Evolutionary conservation across 306 rosid genomes (phyloP).

Genomic region (Cucurbita argyrosperma): DNA sequence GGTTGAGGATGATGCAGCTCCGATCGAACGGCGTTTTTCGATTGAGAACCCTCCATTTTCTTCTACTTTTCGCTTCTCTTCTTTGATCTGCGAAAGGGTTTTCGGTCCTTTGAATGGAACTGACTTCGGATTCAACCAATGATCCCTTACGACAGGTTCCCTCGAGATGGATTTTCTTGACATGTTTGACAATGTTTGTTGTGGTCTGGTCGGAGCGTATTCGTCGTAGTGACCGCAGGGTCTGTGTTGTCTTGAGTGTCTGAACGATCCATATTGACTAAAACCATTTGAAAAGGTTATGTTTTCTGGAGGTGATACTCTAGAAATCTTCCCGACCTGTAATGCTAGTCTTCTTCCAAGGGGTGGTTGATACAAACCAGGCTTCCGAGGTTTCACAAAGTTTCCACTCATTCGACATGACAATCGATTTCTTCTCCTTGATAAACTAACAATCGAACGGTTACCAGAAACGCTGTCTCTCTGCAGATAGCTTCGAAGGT

Average conservation of each 20-base stretch:
- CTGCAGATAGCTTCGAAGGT: constrained; percentile 51
- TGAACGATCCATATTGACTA: constrained; percentile 18
- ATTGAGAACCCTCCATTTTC: background rate
- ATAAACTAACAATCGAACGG: constrained; percentile 18
- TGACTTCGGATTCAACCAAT: constrained; percentile 14
- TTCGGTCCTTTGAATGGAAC: constrained; percentile 39
- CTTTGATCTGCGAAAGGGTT: constrained; percentile 6
- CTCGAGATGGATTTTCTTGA: constrained; percentile 25
- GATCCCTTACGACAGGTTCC: constrained; percentile 19
- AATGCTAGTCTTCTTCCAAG: constrained; percentile 36
- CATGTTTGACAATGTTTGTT: constrained; percentile 16
- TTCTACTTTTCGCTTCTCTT: constrained; percentile 5
- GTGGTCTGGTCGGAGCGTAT: constrained; percentile 21
- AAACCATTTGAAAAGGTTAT: constrained; percentile 18
- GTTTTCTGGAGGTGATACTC: background rate
- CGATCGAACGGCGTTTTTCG: background rate
- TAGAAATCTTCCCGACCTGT: constrained; percentile 11
- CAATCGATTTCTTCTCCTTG: constrained; percentile 35
- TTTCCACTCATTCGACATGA: constrained; percentile 15
- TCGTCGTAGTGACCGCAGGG: constrained; percentile 25
- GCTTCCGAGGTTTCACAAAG: constrained; percentile 18
- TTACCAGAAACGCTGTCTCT: constrained; percentile 32
- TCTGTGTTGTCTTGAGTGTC: constrained; percentile 29
- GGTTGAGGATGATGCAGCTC: background rate
- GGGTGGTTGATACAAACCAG: constrained; percentile 9